Conservation (phyloP, 1,139 yeast species). For the Yamadazyma blattariae region DNA sequence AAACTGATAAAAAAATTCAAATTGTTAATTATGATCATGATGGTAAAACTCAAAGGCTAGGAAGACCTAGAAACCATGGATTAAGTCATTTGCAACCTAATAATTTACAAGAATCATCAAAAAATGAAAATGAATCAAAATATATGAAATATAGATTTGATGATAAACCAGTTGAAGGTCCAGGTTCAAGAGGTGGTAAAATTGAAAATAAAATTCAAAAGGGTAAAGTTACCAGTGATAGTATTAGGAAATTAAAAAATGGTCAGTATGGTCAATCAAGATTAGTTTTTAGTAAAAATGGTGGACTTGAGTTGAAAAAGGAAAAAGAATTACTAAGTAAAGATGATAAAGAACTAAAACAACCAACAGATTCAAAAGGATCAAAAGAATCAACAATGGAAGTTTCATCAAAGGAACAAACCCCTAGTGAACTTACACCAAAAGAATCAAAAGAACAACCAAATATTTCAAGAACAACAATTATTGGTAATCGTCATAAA, state of each 20-base stretch:
- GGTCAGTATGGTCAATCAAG: constrained; percentile 17
- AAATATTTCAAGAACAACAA: constrained; percentile 31
- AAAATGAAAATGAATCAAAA: constrained; percentile 31
- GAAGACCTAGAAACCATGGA: constrained; percentile 33
- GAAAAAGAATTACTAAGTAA: too few relatives aligned
- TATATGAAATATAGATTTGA: constrained; percentile 38
- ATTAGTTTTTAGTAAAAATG: constrained; percentile 10
- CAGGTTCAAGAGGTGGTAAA: constrained; percentile 45
- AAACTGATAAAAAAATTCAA: constrained; percentile 10
- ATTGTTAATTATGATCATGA: constrained; percentile 36
- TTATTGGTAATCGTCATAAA: constrained; percentile 27
- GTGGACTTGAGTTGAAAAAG: constrained; percentile 1
- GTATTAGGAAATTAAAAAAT: constrained; percentile 13
- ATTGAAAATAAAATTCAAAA: constrained; percentile 20
- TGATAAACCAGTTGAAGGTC: constrained; percentile 38
- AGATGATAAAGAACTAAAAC: too few relatives aligned
- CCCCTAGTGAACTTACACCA: background rate
- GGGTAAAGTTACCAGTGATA: constrained; percentile 27
- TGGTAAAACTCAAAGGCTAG: constrained; percentile 30
- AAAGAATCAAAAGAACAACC: background rate
- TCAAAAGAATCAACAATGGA: too few relatives aligned
- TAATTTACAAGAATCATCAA: constrained; percentile 20
- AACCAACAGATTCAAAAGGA: background rate
- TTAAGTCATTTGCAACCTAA: constrained; percentile 16
- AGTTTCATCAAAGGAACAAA: background rate